Base-by-base conservation (phyloP, 2,329 filamentous ascomycete species). In the Hymenoscyphus albidus region DNA sequence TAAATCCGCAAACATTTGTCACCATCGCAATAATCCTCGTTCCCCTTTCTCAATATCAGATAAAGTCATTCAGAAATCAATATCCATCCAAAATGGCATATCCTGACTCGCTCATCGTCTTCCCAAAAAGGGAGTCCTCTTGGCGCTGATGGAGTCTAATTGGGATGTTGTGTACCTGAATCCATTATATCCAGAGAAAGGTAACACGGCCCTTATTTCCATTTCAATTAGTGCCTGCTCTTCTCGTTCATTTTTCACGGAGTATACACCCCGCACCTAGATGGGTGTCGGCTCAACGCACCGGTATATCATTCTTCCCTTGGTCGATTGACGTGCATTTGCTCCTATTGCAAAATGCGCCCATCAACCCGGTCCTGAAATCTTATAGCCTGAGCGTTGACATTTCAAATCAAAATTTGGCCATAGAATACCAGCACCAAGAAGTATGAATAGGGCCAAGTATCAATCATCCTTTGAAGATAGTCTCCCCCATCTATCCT, bases 1-100 rank as follows among this genome's bases (percentile, higher is more conserved):
- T 63, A 63, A 63, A 63, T n/a, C 5, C 51, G 5, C 44, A 7
- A 59, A 18, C 39, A 63, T 63, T 63, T 63, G 62, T 63, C 56
- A 63, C n/a, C 16, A 54, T 63, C 31, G 3, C 16, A 18, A 59
- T 63, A 59, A 54, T 48, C 42, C 42, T n/a, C 42, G 42, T 48
- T 51, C 61, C 55, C 40, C 13, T 59, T 57, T 32, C n/a, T n/a
- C 10, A 55, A 57, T 56, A 56, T 57, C n/a, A 40, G 31, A 22
- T 39, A 16, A 14, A 62, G 56, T 12, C 14, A 14, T 55, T 27
- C 22, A 22, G 13, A 14, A 9, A n/a, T 38, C 14, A 58, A 35
- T 35, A 12, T 58, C 32, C 16, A 5, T 35, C 18, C 18, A 38
- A 31, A 54, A 12, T 32, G 48, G 42, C 42, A 61, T 51, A 60